Conservation (phyloP, 352 stramenopile genomes). For the Globisporangium cystogenes region DNA sequence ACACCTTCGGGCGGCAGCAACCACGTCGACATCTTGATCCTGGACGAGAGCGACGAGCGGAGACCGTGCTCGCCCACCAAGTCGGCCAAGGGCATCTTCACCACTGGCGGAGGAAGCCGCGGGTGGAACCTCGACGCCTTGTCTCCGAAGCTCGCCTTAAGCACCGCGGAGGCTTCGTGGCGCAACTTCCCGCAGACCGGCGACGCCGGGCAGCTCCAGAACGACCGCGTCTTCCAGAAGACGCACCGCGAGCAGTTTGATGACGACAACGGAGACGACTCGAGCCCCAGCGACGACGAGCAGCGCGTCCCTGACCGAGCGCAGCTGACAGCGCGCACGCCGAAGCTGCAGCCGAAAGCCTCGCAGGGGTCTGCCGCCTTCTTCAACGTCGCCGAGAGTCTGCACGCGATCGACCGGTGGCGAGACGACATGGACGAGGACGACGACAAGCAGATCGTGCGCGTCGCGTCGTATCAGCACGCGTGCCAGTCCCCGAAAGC, state of each 20-base stretch:
- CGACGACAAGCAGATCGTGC: slow-evolving; percentile 22
- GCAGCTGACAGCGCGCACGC: neutral
- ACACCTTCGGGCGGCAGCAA: slow-evolving; percentile 4
- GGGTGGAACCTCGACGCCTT: slow-evolving; percentile 66
- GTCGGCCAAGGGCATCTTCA: slow-evolving; percentile 41
- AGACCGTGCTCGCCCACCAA: slow-evolving; percentile 47
- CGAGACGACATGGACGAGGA: slow-evolving; percentile 61
- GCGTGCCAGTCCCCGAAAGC: slow-evolving; percentile 20
- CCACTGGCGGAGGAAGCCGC: slow-evolving; percentile 14
- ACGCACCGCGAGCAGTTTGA: slow-evolving; percentile 5
- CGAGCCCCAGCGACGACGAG: slow-evolving; percentile 45
- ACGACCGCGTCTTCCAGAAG: slow-evolving; percentile 28
- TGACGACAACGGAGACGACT: slow-evolving; percentile 3
- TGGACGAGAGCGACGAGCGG: slow-evolving; percentile 42
- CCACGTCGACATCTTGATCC: slow-evolving; percentile 48
- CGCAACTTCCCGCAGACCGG: slow-evolving; percentile 11
- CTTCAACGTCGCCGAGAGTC: slow-evolving; percentile 68
- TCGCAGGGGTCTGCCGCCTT: slow-evolving; percentile 24
- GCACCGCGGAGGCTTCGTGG: slow-evolving; percentile 29
- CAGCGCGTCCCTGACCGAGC: slow-evolving; percentile 8
- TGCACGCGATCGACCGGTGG: slow-evolving; percentile 71
- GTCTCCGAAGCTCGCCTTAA: slow-evolving; percentile 42
- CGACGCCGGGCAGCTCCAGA: slow-evolving; percentile 21
- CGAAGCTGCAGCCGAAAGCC: slow-evolving; percentile 14
- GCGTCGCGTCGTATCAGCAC: slow-evolving; percentile 26